Conservation (phyloP, 306 rosid species). For the Inga leiocalycina region DNA sequence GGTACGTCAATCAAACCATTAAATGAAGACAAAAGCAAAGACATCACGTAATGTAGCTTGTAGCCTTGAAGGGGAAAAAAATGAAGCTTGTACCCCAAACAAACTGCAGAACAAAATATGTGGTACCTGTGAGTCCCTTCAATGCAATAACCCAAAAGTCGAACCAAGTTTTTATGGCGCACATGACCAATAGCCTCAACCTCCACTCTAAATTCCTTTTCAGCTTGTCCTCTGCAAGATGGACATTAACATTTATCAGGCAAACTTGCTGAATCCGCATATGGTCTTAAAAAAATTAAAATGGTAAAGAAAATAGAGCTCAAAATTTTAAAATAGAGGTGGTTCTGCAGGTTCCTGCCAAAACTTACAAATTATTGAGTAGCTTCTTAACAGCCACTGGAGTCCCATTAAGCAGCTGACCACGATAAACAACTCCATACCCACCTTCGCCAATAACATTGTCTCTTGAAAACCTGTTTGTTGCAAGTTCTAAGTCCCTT, state of each 20-base stretch:
- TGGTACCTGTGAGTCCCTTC: slow-evolving; percentile 85
- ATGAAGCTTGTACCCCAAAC: neutral
- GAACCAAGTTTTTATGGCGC: slow-evolving; percentile 84
- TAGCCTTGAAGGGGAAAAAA: neutral
- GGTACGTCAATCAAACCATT: neutral
- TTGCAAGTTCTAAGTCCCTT: slow-evolving; percentile 83
- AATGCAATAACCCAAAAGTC: slow-evolving; percentile 80
- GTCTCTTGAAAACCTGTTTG: slow-evolving; percentile 72
- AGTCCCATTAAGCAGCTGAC: slow-evolving; percentile 69
- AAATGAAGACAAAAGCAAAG: slow-evolving; percentile 18
- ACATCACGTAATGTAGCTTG: neutral
- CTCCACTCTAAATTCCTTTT: slow-evolving; percentile 76
- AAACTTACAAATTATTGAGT: slow-evolving; percentile 73
- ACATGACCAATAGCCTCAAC: slow-evolving; percentile 94
- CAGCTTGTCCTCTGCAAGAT: slow-evolving; percentile 80
- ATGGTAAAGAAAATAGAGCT: neutral
- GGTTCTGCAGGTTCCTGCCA: slow-evolving; percentile 1
- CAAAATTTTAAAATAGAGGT: neutral
- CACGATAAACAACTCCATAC: slow-evolving; percentile 78
- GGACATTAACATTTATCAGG: slow-evolving; percentile 13
- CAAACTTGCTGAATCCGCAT: neutral
- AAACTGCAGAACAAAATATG: neutral
- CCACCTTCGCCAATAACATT: slow-evolving; percentile 80
- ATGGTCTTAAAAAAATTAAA: neutral
- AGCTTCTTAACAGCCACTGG: slow-evolving; percentile 87